Evolutionary conservation across 1,284 basidiomycete genomes (phyloP), one percentile per base, ranked within the genome.

Genomic region (Sporisorium reilianum): DNA sequence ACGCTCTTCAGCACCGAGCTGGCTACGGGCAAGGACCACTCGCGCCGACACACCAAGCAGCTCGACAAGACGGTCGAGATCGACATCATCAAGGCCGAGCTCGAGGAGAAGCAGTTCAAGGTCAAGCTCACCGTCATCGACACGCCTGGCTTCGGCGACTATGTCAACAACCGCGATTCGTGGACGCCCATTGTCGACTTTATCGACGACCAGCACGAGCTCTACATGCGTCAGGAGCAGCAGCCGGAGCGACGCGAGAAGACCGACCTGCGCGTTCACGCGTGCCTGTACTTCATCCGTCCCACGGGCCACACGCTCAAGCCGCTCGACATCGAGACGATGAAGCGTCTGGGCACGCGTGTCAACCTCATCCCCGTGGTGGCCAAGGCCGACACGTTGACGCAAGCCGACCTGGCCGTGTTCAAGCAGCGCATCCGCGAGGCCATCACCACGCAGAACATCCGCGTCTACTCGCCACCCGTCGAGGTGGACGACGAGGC

Each of bases 161-260:
- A 98, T 84, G 81, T 99, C 87, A 98, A 99, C 91, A 99, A 99
- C 90, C 91, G 94, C 69, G 96, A 99, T 86, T 94, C 93, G 45
- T 99, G 96, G 96, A 89, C 90, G 22, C 96, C 97, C 62, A 98
- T 99, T 75, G 92, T 99, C 84, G 96, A 99, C 86, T 99, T 99
- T 86, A 94, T 99, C 82, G 97, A 99, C 86, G 97, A 99, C 88
- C 96, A 99, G 88, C 96, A 99, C 86, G 97, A 99, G 87, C 92
- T 93, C 32, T 99, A 96, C 87, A 98, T 99, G 96, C 90, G 96
- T 64, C 96, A 99, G 87, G 96, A 99, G 87, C 97, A 99, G 87
- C 97, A 99, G 86, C 97, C 97, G 11, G 90, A 93, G 87, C 89
- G 97, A 65, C 88, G 87, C 68, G 93, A 96, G 80, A 98, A 98